Evolutionary conservation across 371 early-diverging fungal species (phyloP).

Genomic region (Fennellomyces sp.): DNA sequence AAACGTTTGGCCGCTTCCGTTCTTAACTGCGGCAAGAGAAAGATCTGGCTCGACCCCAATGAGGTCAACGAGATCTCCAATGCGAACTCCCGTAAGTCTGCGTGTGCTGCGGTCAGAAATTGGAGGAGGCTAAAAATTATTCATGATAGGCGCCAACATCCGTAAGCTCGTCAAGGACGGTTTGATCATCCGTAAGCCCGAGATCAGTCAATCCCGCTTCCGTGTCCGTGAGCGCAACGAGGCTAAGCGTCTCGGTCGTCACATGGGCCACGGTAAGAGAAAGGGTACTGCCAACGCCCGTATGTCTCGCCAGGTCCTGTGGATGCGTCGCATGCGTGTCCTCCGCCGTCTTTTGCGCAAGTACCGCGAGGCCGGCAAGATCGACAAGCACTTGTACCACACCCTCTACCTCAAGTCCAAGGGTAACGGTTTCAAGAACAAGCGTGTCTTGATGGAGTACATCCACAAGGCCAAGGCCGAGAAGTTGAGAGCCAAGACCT

Average conservation of each 20-base stretch:
- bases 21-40: conserved; percentile 98
- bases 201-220: conserved; percentile 93
- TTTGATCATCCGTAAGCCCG: conserved; percentile 97
- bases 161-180: conserved; percentile 98
- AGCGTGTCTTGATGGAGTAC: conserved; percentile 99
- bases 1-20: conserved; percentile 98
- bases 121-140: background rate
- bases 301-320: conserved; percentile 95
- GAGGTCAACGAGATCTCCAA: conserved; percentile 95
- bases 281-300: conserved; percentile 99
- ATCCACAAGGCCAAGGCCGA: conserved; percentile 99
- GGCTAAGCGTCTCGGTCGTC: conserved; percentile 99
- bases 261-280: conserved; percentile 98
- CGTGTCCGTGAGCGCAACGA: conserved; percentile 92
- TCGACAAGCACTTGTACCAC: conserved; percentile 99
- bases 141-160: conserved; percentile 85
- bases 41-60: conserved; percentile 99
- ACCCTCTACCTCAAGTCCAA: conserved; percentile 98
- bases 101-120: background rate
- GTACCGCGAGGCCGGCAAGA: conserved; percentile 98
- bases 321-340: conserved; percentile 99
- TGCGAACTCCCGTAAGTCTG: conserved; percentile 94
- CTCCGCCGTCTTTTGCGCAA: conserved; percentile 97
- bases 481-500: conserved; percentile 93
- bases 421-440: conserved; percentile 99